Percentiles rank a stretch among this genome's conserved stretches.
Conservation (phyloP, 2,329 filamentous ascomycete species). For the Diaporthe helianthi region DNA sequence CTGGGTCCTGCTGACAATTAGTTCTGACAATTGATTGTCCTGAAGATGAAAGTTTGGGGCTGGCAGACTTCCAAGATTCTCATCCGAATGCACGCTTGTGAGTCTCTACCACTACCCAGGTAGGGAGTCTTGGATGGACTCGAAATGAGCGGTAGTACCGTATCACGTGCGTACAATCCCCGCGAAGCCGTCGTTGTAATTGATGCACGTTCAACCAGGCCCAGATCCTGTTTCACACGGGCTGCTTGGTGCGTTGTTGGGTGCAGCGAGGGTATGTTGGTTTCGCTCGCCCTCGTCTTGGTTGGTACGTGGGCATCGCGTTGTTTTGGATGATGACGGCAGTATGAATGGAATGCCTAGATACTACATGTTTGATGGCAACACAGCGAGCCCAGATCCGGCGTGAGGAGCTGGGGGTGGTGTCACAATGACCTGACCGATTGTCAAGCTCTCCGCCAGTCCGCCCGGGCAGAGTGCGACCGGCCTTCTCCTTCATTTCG, state of each 20-base stretch:
- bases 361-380: background rate
- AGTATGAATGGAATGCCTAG: background rate
- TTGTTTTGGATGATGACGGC: background rate
- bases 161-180: background rate
- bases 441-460: background rate
- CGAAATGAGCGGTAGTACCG: constrained; percentile 15
- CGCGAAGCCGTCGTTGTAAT: constrained; percentile 12
- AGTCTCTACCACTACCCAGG: background rate
- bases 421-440: background rate
- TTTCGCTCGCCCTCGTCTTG: background rate
- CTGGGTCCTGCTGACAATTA: background rate
- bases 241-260: constrained; percentile 13
- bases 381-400: background rate
- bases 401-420: background rate
- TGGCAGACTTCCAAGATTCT: too few species aligned
- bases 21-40: background rate
- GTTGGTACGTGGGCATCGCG: background rate
- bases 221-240: constrained; percentile 26
- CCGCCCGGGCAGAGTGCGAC: constrained; percentile 2
- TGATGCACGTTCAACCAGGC: constrained; percentile 9
- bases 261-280: background rate
- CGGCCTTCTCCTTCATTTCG: background rate
- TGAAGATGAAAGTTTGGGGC: background rate
- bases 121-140: background rate
- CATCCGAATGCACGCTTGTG: background rate